phyloP scores from a whole-genome alignment of 1,284 basidiomycete genomes.

The Ceratobasidium papillatum region DNA sequence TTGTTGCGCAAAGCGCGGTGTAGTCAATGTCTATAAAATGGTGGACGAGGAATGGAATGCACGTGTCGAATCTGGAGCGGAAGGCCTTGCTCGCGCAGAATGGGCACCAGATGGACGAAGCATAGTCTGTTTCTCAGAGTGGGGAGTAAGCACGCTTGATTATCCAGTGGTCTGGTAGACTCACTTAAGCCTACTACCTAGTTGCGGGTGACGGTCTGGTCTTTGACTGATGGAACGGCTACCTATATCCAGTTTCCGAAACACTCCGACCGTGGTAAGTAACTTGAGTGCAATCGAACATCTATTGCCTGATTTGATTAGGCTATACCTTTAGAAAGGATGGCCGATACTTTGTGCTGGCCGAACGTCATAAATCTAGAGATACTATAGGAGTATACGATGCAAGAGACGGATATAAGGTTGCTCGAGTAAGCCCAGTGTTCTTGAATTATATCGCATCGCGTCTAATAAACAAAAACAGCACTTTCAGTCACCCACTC shows the following conservation, averaged over 20 bases:
- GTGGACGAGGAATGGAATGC: slow-evolving; percentile 77
- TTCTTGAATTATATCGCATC: not conserved
- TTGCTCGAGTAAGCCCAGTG: slow-evolving; percentile 69
- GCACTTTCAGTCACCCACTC: slow-evolving; percentile 85
- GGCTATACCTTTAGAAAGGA: slow-evolving; percentile 83
- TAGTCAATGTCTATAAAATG: slow-evolving; percentile 76
- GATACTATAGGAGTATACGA: slow-evolving; percentile 88
- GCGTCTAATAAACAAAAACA: slow-evolving; percentile 48
- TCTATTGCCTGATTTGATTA: slow-evolving; percentile 49
- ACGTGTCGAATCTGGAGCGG: slow-evolving; percentile 77
- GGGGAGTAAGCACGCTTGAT: slow-evolving; percentile 70
- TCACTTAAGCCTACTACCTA: slow-evolving; percentile 49
- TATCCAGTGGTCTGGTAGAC: not conserved
- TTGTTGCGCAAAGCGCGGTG: slow-evolving; percentile 68
- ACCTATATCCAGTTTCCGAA: slow-evolving; percentile 82
- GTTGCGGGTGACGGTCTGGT: slow-evolving; percentile 84
- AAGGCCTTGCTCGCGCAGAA: slow-evolving; percentile 82
- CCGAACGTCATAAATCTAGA: slow-evolving; percentile 85
- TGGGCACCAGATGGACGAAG: slow-evolving; percentile 85
- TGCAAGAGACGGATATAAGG: slow-evolving; percentile 68
- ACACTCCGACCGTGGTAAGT: slow-evolving; percentile 74
- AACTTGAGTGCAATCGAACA: not conserved
- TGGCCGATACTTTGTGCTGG: slow-evolving; percentile 79
- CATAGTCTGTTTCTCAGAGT: slow-evolving; percentile 86
- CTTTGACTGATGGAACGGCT: slow-evolving; percentile 70